Base-by-base conservation (phyloP, 129 eudicot genomes). In the Flaveria brownii region DNA sequence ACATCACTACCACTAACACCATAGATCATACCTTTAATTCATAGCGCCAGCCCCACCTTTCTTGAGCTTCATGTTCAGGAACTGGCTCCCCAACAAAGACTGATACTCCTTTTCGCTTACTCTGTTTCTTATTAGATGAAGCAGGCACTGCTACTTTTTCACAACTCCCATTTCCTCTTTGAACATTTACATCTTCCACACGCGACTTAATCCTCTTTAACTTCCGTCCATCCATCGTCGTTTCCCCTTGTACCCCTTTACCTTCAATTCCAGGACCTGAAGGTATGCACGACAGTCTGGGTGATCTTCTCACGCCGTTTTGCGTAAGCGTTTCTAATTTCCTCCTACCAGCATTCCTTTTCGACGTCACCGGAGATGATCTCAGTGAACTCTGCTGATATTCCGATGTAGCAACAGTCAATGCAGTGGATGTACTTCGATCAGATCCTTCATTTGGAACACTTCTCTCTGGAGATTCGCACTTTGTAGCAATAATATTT, bases 31-130 rank as follows among this genome's bases (percentile, higher is more conserved):
- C 97, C 97, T 92, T 92, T 80, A 92, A 77, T 36, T 92, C 85
- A 65, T 92, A 92, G 5, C 97, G 96, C 97, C 96, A 89, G 2
- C 71, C 56, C 97, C 97, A 92, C 67, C 78, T 85, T 75, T 83
- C 81, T 74, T 47, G 83, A 74, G 97, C 97, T 71, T 85, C 96
- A 68, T 80, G 86, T 64, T 87, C 91, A 8, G 84, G 77, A 85
- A 92, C 82, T 2, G 96, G 88, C 76, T 89, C 92, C 39, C 97
- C 96, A 18, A 89, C 75, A 68, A 87, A 91, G 73, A 67, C 78
- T 1, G 77, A 14, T 17, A 14, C 63, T 28, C 25, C 55, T 36
- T 78, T 77, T 50, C 74, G 65, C 82, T 80, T 78, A 22, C 23
- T 63, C 33, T 65, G 76, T 55, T 72, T 77, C 76, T 75, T 68